Evolutionary conservation across 2,329 filamentous ascomycete genomes (phyloP).

Genomic region (Verticillium alfalfae): DNA sequence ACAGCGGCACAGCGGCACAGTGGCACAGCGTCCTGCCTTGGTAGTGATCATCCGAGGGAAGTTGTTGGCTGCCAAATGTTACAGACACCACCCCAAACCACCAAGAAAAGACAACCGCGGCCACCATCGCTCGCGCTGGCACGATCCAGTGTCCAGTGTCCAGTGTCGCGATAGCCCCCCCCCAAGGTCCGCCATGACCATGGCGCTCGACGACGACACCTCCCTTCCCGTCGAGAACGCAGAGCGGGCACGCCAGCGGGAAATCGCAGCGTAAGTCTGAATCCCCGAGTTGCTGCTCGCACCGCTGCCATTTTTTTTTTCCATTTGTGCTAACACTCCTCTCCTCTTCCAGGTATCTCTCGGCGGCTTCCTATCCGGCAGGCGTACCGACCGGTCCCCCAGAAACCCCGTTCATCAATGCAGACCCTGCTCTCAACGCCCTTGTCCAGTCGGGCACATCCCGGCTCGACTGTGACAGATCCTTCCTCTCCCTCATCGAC

Average conservation of each 20-base stretch:
- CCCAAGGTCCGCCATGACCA: no score
- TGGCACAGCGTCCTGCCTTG: no score
- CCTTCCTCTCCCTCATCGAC: conserved; percentile 37
- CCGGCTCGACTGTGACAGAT: conserved; percentile 27
- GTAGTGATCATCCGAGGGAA: no score
- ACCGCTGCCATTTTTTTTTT: no score
- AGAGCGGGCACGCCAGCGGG: neutral
- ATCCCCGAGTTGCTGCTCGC: no score
- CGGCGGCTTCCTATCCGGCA: neutral
- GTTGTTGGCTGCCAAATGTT: no score
- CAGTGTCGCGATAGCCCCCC: no score
- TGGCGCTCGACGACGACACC: neutral
- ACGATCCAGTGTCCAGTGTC: no score
- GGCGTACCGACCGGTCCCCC: neutral
- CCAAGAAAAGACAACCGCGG: no score
- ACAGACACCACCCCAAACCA: no score
- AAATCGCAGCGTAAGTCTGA: neutral
- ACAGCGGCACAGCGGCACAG: no score
- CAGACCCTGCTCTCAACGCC: conserved; percentile 26
- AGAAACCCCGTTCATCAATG: neutral
- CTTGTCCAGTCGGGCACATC: conserved; percentile 34
- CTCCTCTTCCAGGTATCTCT: neutral
- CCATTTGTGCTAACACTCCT: neutral
- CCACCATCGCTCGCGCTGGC: no score
- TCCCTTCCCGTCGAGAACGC: neutral